Evolutionary conservation across 2,329 filamentous ascomycete species (phyloP).

Genomic region (Ascochyta lentis): DNA sequence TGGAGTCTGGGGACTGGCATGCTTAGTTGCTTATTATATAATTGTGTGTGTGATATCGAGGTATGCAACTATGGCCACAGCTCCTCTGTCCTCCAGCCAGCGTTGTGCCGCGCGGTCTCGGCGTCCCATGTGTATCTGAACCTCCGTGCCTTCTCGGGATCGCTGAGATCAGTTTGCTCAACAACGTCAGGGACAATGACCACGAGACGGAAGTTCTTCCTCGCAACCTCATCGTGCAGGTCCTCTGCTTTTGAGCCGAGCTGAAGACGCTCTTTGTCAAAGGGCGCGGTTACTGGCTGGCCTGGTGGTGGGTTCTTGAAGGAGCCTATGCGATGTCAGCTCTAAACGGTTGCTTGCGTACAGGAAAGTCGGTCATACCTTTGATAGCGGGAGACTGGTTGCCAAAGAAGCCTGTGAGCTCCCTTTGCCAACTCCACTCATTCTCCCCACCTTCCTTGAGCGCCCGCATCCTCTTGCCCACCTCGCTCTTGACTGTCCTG

Average conservation of each 20-base stretch:
- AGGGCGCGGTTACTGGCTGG: conserved; percentile 54
- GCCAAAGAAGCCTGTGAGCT: conserved; percentile 87
- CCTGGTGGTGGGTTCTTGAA: conserved; percentile 64
- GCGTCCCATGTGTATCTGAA: conserved; percentile 70
- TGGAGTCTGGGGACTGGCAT: too few relatives aligned
- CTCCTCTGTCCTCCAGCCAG: conserved; percentile 63
- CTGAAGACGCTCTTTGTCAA: conserved; percentile 53
- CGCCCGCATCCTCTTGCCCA: conserved; percentile 69
- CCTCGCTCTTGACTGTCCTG: conserved; percentile 64
- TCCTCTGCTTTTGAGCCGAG: conserved; percentile 71
- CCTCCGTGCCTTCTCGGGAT: conserved; percentile 67
- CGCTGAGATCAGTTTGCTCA: conserved; percentile 74
- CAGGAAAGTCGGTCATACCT: conserved; percentile 52
- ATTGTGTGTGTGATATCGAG: too few relatives aligned
- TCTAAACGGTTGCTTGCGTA: background rate
- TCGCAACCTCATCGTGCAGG: conserved; percentile 72
- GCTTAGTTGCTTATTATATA: too few relatives aligned
- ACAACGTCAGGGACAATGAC: conserved; percentile 83
- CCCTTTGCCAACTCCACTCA: conserved; percentile 77
- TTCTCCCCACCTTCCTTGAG: conserved; percentile 52
- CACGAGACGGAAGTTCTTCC: conserved; percentile 82
- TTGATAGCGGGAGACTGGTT: conserved; percentile 84
- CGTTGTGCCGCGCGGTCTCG: conserved; percentile 46
- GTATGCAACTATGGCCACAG: conserved; percentile 45
- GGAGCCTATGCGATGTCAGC: conserved; percentile 57